Conservation (phyloP, 345 rosid genomes). For the Psidium guajava region DNA sequence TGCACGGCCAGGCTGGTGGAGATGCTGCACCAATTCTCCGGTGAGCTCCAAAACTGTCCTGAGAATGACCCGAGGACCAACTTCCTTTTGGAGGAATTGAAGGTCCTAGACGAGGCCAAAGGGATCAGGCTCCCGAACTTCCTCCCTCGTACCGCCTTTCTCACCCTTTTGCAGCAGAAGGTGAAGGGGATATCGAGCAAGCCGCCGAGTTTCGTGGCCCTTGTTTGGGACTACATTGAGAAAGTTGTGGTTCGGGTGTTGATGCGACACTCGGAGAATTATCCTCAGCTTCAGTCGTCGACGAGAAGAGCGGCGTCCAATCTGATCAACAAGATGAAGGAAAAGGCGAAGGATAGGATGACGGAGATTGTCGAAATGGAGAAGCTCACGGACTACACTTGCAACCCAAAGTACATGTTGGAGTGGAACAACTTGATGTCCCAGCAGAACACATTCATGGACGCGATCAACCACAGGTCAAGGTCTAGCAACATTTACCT, state of each 20-base stretch:
- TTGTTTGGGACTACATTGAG: constrained; percentile 16
- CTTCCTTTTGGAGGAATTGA: constrained; percentile 13
- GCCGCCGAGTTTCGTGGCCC: background rate
- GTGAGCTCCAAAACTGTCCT: background rate
- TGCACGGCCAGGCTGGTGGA: constrained; percentile 13
- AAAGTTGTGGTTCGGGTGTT: constrained; percentile 1
- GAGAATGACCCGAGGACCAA: background rate
- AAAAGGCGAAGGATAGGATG: constrained; percentile 11
- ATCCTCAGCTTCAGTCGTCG: constrained; percentile 6
- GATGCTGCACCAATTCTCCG: constrained; percentile 3
- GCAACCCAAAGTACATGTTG: constrained; percentile 10
- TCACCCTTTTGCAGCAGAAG: constrained; percentile 4
- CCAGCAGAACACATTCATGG: background rate
- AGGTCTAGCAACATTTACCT: background rate
- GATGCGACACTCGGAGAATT: constrained; percentile 1
- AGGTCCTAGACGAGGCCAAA: constrained; percentile 13
- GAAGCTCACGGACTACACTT: constrained; percentile 21
- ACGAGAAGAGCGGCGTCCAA: constrained; percentile 9
- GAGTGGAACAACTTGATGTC: constrained; percentile 13
- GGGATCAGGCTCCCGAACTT: constrained; percentile 22
- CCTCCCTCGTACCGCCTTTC: constrained; percentile 14
- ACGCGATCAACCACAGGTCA: background rate
- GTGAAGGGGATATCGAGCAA: constrained; percentile 1
- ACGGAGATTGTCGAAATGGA: constrained; percentile 21
- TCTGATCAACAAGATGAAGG: constrained; percentile 13